Conservation (phyloP, 768 basidiomycete species). For the Podaxis rugospora region DNA sequence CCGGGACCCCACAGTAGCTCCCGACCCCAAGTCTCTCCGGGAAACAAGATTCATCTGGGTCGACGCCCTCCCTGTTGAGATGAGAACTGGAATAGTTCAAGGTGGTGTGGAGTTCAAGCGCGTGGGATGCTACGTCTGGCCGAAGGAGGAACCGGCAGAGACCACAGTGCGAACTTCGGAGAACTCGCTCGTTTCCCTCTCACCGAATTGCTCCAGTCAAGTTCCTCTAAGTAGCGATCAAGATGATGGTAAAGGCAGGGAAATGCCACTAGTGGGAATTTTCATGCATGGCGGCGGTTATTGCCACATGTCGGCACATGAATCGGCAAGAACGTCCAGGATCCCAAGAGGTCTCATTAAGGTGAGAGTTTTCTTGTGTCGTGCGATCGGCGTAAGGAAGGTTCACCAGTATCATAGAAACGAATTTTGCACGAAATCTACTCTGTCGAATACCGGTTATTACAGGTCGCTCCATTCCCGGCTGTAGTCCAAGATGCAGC, state of each 20-base stretch:
- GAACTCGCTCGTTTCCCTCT: background rate
- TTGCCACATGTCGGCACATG: constrained; percentile 55
- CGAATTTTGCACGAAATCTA: constrained; percentile 31
- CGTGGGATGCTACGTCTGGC: constrained; percentile 48
- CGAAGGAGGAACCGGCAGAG: constrained; percentile 22
- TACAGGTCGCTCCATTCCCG: constrained; percentile 51
- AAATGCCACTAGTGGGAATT: constrained; percentile 37
- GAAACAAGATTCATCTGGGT: constrained; percentile 50
- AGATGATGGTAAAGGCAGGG: constrained; percentile 12
- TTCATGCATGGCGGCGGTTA: constrained; percentile 56
- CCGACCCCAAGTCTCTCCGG: constrained; percentile 23
- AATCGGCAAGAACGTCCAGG: constrained; percentile 40
- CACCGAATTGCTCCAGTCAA: background rate
- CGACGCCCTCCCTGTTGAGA: constrained; percentile 32
- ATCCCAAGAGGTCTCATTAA: constrained; percentile 44
- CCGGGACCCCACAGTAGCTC: constrained; percentile 34
- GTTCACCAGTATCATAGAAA: constrained; percentile 17
- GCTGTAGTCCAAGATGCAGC: constrained; percentile 50
- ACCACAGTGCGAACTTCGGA: constrained; percentile 1
- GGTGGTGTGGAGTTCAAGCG: constrained; percentile 34
- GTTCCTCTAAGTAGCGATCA: constrained; percentile 14
- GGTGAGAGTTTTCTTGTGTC: constrained; percentile 19
- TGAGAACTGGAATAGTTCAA: constrained; percentile 38
- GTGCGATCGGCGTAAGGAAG: background rate
- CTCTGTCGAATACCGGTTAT: constrained; percentile 47